phyloP scores from a whole-genome alignment of 75 land plant genomes.

The Gnetum montanum region DNA sequence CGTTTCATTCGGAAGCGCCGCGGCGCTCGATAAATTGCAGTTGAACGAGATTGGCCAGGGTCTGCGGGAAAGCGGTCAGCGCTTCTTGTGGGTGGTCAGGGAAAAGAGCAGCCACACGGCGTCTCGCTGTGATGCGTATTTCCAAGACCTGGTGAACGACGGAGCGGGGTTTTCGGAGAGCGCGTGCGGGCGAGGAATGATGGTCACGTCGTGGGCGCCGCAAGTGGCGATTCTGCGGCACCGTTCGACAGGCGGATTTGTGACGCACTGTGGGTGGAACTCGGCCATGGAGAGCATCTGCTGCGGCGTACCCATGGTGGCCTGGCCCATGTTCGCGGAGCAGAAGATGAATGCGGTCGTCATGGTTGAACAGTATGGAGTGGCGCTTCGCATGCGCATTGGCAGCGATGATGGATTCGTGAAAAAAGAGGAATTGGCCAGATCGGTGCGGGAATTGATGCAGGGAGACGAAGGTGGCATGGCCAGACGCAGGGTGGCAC shows the following conservation, averaged over 20 bases:
- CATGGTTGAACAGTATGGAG: neutral
- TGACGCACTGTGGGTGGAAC: conserved; percentile 41
- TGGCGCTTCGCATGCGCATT: conserved; percentile 1
- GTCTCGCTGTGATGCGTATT: neutral
- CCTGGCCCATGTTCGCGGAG: conserved; percentile 1
- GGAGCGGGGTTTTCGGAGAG: conserved; percentile 11
- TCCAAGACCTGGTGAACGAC: neutral
- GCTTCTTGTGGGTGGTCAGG: conserved; percentile 11
- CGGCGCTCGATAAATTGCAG: neutral
- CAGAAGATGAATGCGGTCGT: neutral
- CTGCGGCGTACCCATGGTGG: neutral
- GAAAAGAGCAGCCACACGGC: too few relatives aligned
- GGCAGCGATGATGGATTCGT: neutral
- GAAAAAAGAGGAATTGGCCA: neutral
- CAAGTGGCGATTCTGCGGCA: conserved; percentile 23
- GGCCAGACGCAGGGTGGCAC: neutral
- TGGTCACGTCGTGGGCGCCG: conserved; percentile 19
- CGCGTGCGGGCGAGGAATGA: neutral
- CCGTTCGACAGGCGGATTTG: conserved; percentile 13
- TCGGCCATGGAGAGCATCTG: conserved; percentile 19
- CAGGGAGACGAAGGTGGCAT: neutral
- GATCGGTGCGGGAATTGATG: neutral
- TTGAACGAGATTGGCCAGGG: conserved; percentile 6
- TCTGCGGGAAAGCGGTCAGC: conserved; percentile 3
- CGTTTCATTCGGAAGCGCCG: conserved; percentile 7